Evolutionary conservation across 371 early-diverging fungal species (phyloP).

Genomic region (Mucor circinelloides): DNA sequence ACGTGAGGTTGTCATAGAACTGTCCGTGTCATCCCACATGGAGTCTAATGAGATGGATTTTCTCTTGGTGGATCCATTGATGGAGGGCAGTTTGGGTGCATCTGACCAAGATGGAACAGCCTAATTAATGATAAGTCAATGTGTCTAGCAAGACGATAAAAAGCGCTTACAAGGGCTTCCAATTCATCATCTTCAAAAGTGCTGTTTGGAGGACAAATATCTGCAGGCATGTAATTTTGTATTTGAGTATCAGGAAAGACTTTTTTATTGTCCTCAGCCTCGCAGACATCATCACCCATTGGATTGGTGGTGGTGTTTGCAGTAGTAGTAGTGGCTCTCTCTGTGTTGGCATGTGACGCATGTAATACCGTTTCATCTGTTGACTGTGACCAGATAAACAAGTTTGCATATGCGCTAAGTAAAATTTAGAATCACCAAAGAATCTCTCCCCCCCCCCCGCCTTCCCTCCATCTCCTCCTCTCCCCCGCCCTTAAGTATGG

Average conservation of each 20-base stretch:
- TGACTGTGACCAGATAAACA: slow-evolving; percentile 46
- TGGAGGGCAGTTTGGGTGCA: slow-evolving; percentile 25
- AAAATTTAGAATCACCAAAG: slow-evolving; percentile 44
- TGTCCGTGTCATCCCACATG: slow-evolving; percentile 47
- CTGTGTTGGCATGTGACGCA: slow-evolving; percentile 7
- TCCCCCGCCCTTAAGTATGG: neutral
- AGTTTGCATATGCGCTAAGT: slow-evolving; percentile 45
- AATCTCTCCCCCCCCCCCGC: neutral
- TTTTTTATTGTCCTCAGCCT: slow-evolving; percentile 5
- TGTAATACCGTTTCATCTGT: slow-evolving; percentile 42
- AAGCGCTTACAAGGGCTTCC: slow-evolving; percentile 43
- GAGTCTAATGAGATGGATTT: slow-evolving; percentile 47
- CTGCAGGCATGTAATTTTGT: neutral
- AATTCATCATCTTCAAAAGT: slow-evolving; percentile 34
- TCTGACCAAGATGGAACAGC: slow-evolving; percentile 51
- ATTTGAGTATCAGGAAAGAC: neutral
- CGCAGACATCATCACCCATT: neutral
- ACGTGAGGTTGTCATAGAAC: slow-evolving; percentile 37
- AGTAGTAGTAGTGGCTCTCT: neutral
- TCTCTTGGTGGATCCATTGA: slow-evolving; percentile 26
- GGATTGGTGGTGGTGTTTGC: neutral
- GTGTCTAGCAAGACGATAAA: neutral
- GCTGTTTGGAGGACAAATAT: slow-evolving; percentile 4
- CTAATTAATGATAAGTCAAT: slow-evolving; percentile 14
- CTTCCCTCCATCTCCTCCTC: neutral